These are phyloP conservation scores for Porpolomopsis calyptriformis DNA, from an alignment of 768 basidiomycete genomes.

Conservation along the genomic window DNA sequence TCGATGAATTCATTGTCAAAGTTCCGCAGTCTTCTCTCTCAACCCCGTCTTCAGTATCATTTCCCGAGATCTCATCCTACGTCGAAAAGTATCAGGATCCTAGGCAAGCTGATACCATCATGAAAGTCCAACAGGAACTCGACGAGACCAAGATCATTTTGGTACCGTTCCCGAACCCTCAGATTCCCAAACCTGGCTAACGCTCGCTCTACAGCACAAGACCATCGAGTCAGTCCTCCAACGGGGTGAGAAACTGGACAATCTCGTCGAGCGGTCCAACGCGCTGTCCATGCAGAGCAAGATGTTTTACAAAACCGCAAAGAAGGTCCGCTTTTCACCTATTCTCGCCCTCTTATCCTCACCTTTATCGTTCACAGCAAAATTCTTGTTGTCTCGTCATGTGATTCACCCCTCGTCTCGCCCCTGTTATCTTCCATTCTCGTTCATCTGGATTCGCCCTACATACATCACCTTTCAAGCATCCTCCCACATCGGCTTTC, in stretches of 20 bases:
- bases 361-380: conserved; percentile 46
- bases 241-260: conserved; percentile 93
- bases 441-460: conserved; percentile 12
- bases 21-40: conserved; percentile 61
- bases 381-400: conserved; percentile 90
- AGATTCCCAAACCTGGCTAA: too few species aligned
- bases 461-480: background rate
- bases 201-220: conserved; percentile 63
- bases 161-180: too few species aligned
- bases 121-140: conserved; percentile 95
- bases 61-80: conserved; percentile 67
- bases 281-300: conserved; percentile 83
- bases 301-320: conserved; percentile 99
- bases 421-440: background rate
- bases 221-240: conserved; percentile 96
- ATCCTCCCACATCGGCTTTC: too few species aligned
- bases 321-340: conserved; percentile 59
- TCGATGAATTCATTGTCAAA: conserved; percentile 84
- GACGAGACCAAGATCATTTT: conserved; percentile 99
- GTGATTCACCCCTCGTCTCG: conserved; percentile 25
- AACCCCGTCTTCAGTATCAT: conserved; percentile 60
- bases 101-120: conserved; percentile 91
- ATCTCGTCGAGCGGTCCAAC: conserved; percentile 87
- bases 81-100: conserved; percentile 95
- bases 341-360: background rate